phyloP scores from a whole-genome alignment of 2,329 filamentous ascomycete genomes.

The Fusarium drepaniforme region DNA sequence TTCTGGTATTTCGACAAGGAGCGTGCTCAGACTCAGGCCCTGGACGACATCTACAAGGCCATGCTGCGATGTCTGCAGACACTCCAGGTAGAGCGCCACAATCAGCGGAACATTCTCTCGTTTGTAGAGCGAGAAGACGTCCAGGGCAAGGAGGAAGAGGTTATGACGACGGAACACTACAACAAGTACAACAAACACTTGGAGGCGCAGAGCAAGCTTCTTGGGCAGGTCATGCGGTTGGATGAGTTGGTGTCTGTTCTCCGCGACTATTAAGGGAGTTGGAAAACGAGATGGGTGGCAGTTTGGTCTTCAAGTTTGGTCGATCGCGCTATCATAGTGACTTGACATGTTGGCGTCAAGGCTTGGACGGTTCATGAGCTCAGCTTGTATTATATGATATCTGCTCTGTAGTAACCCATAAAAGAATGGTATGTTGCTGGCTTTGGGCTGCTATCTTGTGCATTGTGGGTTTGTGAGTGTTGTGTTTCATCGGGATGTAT shows the following conservation, averaged over 20 bases:
- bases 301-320: constrained; percentile 3
- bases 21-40: constrained; percentile 74
- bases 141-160: constrained; percentile 84
- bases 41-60: constrained; percentile 88
- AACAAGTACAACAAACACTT: constrained; percentile 70
- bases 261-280: constrained; percentile 73
- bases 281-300: not conserved
- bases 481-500: not conserved
- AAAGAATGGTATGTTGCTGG: not conserved
- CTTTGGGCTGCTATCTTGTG: not conserved
- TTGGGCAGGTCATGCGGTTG: constrained; percentile 82
- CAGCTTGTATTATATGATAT: constrained; percentile 10
- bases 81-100: constrained; percentile 79
- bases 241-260: constrained; percentile 89
- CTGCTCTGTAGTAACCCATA: constrained; percentile 8
- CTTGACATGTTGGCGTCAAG: constrained; percentile 10
- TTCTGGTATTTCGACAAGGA: constrained; percentile 92
- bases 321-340: constrained; percentile 6
- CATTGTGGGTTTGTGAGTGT: not conserved
- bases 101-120: constrained; percentile 78
- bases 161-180: constrained; percentile 81
- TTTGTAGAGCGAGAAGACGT: constrained; percentile 90
- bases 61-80: constrained; percentile 90
- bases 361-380: constrained; percentile 6
- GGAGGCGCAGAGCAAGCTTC: constrained; percentile 77